phyloP scores from a whole-genome alignment of 495 filamentous ascomycete species.

The Bacidia rubella region DNA sequence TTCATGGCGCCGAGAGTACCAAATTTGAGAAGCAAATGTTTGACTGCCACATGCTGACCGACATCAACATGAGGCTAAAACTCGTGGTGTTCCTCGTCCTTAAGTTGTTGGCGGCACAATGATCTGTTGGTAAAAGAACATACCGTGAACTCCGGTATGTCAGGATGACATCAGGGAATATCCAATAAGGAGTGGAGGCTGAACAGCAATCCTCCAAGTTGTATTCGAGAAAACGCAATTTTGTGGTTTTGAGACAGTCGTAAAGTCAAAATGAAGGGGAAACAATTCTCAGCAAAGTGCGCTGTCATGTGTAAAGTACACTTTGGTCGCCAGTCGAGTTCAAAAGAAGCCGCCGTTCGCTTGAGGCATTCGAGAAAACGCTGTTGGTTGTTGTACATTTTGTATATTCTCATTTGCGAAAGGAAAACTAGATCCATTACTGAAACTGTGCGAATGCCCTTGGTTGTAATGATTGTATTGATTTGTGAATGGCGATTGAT shows the following conservation, averaged over 20 bases:
- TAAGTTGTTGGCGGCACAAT: background rate
- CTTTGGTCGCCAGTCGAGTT: background rate
- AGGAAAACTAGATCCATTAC: conserved; percentile 14
- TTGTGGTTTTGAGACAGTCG: too few species aligned
- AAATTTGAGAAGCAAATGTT: background rate
- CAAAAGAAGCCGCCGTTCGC: conserved; percentile 18
- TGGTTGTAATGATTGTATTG: conserved; percentile 9
- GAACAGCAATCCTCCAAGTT: too few species aligned
- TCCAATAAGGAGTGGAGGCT: too few species aligned
- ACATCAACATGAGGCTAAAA: background rate
- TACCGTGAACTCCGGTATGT: too few species aligned
- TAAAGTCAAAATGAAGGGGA: too few species aligned
- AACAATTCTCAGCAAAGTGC: too few species aligned
- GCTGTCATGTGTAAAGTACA: background rate
- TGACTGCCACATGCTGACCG: background rate
- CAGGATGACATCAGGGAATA: too few species aligned
- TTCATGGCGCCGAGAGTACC: background rate
- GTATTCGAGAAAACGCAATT: too few species aligned
- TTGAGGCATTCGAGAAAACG: conserved; percentile 16
- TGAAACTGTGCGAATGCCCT: conserved; percentile 12
- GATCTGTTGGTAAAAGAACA: background rate
- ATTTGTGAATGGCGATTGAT: conserved; percentile 6
- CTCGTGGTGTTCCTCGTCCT: background rate
- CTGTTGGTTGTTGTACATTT: conserved; percentile 15
- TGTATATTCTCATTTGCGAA: conserved; percentile 10